A percentile compares a stretch with the other conserved stretches of the same genome.
Evolutionary conservation across 768 basidiomycete species (phyloP).

Genomic region (Omphalotus guepiniiformis): DNA sequence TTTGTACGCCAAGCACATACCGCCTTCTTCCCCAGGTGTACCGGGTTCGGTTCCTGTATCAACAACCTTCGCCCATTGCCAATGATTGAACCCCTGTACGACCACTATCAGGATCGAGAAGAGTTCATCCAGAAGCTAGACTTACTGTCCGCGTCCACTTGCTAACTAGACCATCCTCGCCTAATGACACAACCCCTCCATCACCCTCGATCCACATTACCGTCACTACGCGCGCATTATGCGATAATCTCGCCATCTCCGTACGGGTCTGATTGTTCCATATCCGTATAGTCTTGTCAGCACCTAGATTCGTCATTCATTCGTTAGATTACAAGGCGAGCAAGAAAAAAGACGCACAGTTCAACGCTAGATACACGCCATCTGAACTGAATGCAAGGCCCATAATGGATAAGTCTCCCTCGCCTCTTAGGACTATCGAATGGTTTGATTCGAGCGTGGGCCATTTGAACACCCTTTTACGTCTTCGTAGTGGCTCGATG

Average conservation of each 20-base stretch:
- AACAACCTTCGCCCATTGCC: slow-evolving; percentile 54
- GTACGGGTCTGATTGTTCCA: slow-evolving; percentile 45
- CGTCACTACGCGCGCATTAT: slow-evolving; percentile 44
- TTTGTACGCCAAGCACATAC: slow-evolving; percentile 49
- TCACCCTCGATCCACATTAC: slow-evolving; percentile 60
- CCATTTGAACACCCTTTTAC: slow-evolving; percentile 40
- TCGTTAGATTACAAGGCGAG: not conserved
- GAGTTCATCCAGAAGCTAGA: slow-evolving; percentile 5
- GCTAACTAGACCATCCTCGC: slow-evolving; percentile 51
- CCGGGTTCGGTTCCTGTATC: slow-evolving; percentile 39
- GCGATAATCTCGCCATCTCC: slow-evolving; percentile 55
- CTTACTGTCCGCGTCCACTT: slow-evolving; percentile 57
- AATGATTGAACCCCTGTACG: slow-evolving; percentile 42
- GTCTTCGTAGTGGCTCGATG: slow-evolving; percentile 25
- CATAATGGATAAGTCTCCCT: slow-evolving; percentile 42
- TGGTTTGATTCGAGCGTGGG: slow-evolving; percentile 39
- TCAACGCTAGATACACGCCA: slow-evolving; percentile 52
- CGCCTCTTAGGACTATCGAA: slow-evolving; percentile 37
- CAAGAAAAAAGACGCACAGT: slow-evolving; percentile 37
- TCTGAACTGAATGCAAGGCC: slow-evolving; percentile 49
- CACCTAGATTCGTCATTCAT: slow-evolving; percentile 28
- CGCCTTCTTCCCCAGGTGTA: slow-evolving; percentile 27
- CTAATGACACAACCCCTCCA: slow-evolving; percentile 51
- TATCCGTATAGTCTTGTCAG: slow-evolving; percentile 59
- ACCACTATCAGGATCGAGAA: slow-evolving; percentile 1